Evolutionary conservation across 2,329 filamentous ascomycete genomes (phyloP), one percentile per base, ranked within the genome.

Genomic region (Pseudogymnoascus sp.): DNA sequence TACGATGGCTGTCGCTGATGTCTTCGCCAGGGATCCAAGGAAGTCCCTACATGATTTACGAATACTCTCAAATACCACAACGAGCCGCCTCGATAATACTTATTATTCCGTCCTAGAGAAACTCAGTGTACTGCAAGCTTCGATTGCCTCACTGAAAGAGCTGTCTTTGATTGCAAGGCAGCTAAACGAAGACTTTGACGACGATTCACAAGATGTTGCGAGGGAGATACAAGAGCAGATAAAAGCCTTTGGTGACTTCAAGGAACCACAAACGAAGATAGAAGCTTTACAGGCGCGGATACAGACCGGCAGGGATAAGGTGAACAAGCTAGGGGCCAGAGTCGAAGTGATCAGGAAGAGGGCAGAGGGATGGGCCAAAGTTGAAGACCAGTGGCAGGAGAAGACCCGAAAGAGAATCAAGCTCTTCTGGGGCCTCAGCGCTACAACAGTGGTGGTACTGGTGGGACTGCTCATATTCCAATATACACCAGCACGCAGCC

Each of bases 31-130:
- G 63, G 80, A 79, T 58, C 69, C 87, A 18, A 79, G 78, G 66
- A 80, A 80, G 62, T 80, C 82, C 3, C 75, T 87, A 0, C 71
- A 73, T 23, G 77, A 81, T 59, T 78, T 92, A 9, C 81, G 81
- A 67, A 76, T 80, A 33, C 81, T 86, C 71, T 88, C 88, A 21
- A 80, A 84, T 62, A 75, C 79, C 21, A 84, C 86, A 23, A 89
- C 86, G 14, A 80, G 82, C 64, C 82, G 82, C 35, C 82, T 93
- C 43, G 89, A 93, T 72, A 84, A 88, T 63, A 87, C 87, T 2
- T 93, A 92, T 75, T 89, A 89, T 66, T 83, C 84, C 0, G 82
- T 92, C 8, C 78, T 91, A 31, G 86, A 90, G 71, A 90, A 88
- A 70, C 80, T 89, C 59, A 81, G 81, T 59, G 74, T 80, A 0